A percentile compares a stretch with the other conserved stretches of the same genome.
phyloP scores from a whole-genome alignment of 768 basidiomycete species.

The Termitomyces sp. region DNA sequence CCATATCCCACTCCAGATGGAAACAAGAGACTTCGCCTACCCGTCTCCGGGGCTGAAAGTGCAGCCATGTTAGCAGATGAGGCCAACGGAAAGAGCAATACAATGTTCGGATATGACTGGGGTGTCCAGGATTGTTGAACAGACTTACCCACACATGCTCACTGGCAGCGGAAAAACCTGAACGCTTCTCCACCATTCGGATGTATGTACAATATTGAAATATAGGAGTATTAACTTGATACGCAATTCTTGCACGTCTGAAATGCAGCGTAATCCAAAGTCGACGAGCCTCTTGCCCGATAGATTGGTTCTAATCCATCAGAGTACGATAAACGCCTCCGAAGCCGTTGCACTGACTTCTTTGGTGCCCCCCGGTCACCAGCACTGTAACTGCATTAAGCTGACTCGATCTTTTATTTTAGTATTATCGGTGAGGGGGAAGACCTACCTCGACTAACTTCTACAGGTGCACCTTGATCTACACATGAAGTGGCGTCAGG shows the following conservation, averaged over 20 bases:
- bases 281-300: not conserved
- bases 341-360: not conserved
- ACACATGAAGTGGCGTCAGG: constrained; percentile 8
- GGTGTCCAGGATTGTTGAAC: constrained; percentile 18
- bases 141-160: too few relatives aligned
- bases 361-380: not conserved
- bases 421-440: too few relatives aligned
- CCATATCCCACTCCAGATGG: constrained; percentile 22
- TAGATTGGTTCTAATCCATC: not conserved
- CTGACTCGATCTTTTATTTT: too few relatives aligned
- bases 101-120: constrained; percentile 35
- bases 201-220: too few relatives aligned
- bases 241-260: too few relatives aligned
- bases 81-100: constrained; percentile 32
- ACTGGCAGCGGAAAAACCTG: too few relatives aligned
- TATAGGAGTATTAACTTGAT: too few relatives aligned
- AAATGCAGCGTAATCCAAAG: not conserved
- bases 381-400: too few relatives aligned
- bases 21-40: constrained; percentile 26
- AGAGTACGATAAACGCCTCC: not conserved
- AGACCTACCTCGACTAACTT: not conserved
- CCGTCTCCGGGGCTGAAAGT: constrained; percentile 33
- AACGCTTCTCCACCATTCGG: too few relatives aligned
- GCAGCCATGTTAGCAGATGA: constrained; percentile 35
- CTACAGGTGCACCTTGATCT: not conserved